Base-by-base conservation (phyloP, 208 protist species). In the Crithidia sp. region DNA sequence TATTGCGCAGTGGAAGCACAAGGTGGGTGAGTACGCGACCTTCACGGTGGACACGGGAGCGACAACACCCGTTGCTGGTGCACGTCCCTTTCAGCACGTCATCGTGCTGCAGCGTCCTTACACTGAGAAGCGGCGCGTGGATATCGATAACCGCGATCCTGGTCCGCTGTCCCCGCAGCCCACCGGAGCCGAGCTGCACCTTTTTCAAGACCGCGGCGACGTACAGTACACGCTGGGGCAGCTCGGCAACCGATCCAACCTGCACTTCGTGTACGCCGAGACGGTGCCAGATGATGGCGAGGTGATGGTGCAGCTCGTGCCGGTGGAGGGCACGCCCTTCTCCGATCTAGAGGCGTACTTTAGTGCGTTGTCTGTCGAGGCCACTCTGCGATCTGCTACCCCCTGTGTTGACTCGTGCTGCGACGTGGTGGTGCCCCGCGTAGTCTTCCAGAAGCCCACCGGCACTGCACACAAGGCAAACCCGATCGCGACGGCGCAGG, bases 201-300 rank as follows among this genome's bases (percentile, higher is more conserved):
- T 94, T 13, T 57, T 88, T 43, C 81, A 64, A 5, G 92, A 96
- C 67, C 74, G 71, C 28, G 92, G 92, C 10, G 92, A 96, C 56
- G 77, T 85, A 53, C 57, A 74, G 5, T 87, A 92, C 76, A 71
- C 89, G 16, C 57, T 86, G 50, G 72, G 82, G 5, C 74, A 84
- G 67, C 61, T 91, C 9, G 76, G 68, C 54, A 79, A 92, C 56
- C 71, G 74, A n/a, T 77, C 77, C 19, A 74, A 72, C 28, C 67
- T 91, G 40, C 78, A 88, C 52, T 80, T 83, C 37, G 41, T 71
- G n/a, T 89, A 82, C 67, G 81, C 87, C 17, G 88, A 96, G 64
- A 82, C 83, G 16, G 60, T 94, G 66, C 86, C 88, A 36, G 83
- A 92, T 44, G 86, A 96, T 40, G 92, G 92, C 19, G 92, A 94